phyloP scores from a whole-genome alignment of 495 filamentous ascomycete species.

The Trichoderma reesei region DNA sequence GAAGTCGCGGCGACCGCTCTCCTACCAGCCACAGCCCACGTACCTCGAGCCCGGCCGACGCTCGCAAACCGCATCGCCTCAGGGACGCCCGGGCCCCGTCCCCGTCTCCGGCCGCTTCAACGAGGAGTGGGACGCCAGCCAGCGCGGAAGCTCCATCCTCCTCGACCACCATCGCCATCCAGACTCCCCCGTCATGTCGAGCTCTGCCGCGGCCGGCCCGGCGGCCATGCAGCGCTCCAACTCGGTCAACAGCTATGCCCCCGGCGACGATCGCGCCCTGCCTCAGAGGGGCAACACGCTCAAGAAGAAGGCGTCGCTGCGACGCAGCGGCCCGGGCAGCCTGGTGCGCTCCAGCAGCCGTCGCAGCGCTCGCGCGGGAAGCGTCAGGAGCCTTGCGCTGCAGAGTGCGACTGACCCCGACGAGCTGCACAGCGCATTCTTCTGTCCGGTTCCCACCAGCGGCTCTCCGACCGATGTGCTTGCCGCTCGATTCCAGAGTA shows the following conservation, averaged over 20 bases:
- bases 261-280: slow-evolving; percentile 20
- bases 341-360: slow-evolving; percentile 72
- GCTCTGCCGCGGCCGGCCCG: slow-evolving; percentile 15
- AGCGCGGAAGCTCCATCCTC: slow-evolving; percentile 51
- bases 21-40: background rate
- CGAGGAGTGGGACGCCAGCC: slow-evolving; percentile 64
- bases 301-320: slow-evolving; percentile 75
- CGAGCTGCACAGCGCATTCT: slow-evolving; percentile 75
- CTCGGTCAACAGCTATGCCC: slow-evolving; percentile 36
- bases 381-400: slow-evolving; percentile 63
- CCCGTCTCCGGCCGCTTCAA: slow-evolving; percentile 44
- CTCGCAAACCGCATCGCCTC: slow-evolving; percentile 1
- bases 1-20: background rate
- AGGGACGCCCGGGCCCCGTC: background rate
- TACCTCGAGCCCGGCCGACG: slow-evolving; percentile 1
- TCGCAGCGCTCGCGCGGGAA: slow-evolving; percentile 66
- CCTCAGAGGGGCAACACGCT: slow-evolving; percentile 57
- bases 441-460: slow-evolving; percentile 76
- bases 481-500: slow-evolving; percentile 84
- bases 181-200: slow-evolving; percentile 16
- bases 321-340: slow-evolving; percentile 55
- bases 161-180: slow-evolving; percentile 23
- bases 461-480: slow-evolving; percentile 84
- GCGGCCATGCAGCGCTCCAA: slow-evolving; percentile 38
- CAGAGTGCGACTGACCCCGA: slow-evolving; percentile 53